Evolutionary conservation across 306 rosid species (phyloP).

Genomic region (Hippophae tibetana): DNA sequence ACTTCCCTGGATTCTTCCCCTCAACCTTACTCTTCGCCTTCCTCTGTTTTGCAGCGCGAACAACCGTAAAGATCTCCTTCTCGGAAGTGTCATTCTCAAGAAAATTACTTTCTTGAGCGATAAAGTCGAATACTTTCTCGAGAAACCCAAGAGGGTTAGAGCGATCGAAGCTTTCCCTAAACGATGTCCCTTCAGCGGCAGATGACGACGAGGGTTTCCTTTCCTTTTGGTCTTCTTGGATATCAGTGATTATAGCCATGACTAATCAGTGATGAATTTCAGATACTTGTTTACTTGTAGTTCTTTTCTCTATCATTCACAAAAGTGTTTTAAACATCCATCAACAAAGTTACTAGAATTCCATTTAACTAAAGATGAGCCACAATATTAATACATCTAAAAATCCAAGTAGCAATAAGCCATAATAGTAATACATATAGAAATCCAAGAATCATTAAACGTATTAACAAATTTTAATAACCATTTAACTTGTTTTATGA

Average conservation of each 20-base stretch:
- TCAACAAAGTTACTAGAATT: too few species aligned
- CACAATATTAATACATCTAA: too few species aligned
- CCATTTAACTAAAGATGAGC: too few species aligned
- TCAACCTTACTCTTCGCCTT: slow-evolving; percentile 26
- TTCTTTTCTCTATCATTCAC: too few species aligned
- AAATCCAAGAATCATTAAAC: too few species aligned
- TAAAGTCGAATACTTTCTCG: slow-evolving; percentile 45
- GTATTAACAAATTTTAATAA: too few species aligned
- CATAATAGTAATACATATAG: too few species aligned
- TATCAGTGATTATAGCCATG: slow-evolving; percentile 77
- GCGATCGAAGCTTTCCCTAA: slow-evolving; percentile 49
- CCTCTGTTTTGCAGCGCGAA: slow-evolving; percentile 27
- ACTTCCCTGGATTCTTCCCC: slow-evolving; percentile 3
- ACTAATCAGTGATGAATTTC: background rate
- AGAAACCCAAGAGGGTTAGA: slow-evolving; percentile 49
- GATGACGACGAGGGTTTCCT: slow-evolving; percentile 13
- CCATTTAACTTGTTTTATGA: too few species aligned
- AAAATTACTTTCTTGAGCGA: slow-evolving; percentile 37
- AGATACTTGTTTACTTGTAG: too few species aligned
- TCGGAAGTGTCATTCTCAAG: slow-evolving; percentile 34
- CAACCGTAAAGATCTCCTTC: slow-evolving; percentile 26
- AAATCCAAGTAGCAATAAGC: too few species aligned
- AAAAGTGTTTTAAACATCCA: too few species aligned
- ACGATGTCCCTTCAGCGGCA: slow-evolving; percentile 12
- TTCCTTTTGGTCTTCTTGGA: slow-evolving; percentile 30